Evolutionary conservation across 2,329 filamentous ascomycete genomes (phyloP), one percentile per base, ranked within the genome.

Genomic region (Phaeomoniella chlamydospora): DNA sequence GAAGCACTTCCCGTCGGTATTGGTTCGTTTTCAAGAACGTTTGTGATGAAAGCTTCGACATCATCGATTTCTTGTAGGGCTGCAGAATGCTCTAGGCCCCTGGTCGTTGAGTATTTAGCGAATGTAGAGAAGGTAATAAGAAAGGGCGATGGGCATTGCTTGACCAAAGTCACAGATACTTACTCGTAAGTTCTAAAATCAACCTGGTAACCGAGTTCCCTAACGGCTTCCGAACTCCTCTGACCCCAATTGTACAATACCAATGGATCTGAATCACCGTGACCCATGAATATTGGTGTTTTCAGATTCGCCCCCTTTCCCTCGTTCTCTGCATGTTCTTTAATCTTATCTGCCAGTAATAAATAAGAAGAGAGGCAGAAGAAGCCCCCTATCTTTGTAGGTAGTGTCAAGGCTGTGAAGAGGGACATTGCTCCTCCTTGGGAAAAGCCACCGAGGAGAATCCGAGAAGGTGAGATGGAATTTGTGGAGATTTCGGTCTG

Each of bases 351-450:
- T 43, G 73, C 67, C 33, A 94, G 64, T 14, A 85, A 67, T 46
- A 94, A 60, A 58, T 92, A 96, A 48, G 75, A 80, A 10, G 82
- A 90, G 42, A 96, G 61, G 5, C 79, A 85, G 43, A 94, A 78
- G 43, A 96, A 81, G 43, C 87, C 88, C n/a, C 76, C 88, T 12
- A 96, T 65, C 59, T 84, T 85, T 46, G 72, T 67, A 32, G 70
- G 67, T 45, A 66, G 72, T 3, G 86, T 93, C 30, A 93, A 60
- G 4, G 84, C 87, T 0, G 81, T 68, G 50, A 94, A 74, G 29
- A 96, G 59, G 14, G 84, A 75, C 68, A 94, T 85, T 38, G 86
- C 86, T 36, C 84, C 88, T 40, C 88, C 88, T 59, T 96, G 73
- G 4, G 61, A 68, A 46, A 66, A 67, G 3, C 64, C 64, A 14